These are phyloP conservation scores for Cryptosporidium canis DNA, from an alignment of 169 alveolate species.

Conservation along the genomic window DNA sequence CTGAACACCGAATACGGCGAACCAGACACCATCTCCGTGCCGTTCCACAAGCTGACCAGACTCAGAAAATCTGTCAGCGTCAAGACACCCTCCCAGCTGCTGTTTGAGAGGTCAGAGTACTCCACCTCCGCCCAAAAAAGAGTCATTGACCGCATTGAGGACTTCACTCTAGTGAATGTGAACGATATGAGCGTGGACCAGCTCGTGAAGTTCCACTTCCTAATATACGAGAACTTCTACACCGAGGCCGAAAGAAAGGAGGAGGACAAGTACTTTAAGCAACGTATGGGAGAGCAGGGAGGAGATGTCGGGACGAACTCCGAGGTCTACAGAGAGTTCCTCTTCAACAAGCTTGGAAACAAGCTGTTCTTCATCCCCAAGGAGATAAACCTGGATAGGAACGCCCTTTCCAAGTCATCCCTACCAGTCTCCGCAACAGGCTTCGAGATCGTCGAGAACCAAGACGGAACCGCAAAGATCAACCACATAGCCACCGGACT, in stretches of 20 bases:
- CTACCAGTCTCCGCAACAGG: slow-evolving; percentile 65
- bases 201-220: not conserved
- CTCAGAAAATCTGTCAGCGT: not conserved
- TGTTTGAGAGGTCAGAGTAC: slow-evolving; percentile 34
- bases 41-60: not conserved
- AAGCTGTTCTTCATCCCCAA: slow-evolving; percentile 25
- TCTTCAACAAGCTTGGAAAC: not conserved
- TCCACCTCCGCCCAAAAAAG: slow-evolving; percentile 46
- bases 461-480: not conserved
- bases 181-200: not conserved
- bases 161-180: not conserved
- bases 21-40: not conserved
- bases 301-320: slow-evolving; percentile 26
- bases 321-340: slow-evolving; percentile 6
- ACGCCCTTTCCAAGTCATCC: not conserved
- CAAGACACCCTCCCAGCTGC: slow-evolving; percentile 19
- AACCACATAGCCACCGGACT: not conserved
- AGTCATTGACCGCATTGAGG: slow-evolving; percentile 28
- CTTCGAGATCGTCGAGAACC: not conserved
- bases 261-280: not conserved
- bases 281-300: slow-evolving; percentile 37
- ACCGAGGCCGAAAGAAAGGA: slow-evolving; percentile 14
- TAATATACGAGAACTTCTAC: not conserved
- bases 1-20: not conserved
- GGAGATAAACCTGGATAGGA: not conserved